Base-by-base conservation (phyloP, 2,329 filamentous ascomycete species). In the Neophaeococcomyces mojaviensis region DNA sequence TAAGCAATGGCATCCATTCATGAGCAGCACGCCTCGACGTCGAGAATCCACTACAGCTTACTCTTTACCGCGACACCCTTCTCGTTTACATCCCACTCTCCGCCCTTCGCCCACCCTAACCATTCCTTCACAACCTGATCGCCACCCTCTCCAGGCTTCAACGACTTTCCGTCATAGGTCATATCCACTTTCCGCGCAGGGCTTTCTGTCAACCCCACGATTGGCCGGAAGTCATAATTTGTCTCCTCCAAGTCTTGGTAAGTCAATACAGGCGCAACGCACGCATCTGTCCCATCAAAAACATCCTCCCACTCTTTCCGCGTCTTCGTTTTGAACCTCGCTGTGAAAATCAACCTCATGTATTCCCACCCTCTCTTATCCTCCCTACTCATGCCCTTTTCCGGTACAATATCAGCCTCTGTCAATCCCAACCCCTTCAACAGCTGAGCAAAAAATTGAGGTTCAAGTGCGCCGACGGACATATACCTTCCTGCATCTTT, bases 271-370 rank as follows among this genome's bases (percentile, higher is more conserved):
- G 90, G 90, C n/a, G 86, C 88, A 52, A 84, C 88, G 64, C 90
- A 97, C 1, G 90, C 90, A 67, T 97, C 90, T 0, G 86, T 92
- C 9, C 85, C 86, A 61, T 94, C 86, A 61, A 96, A 97, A 4
- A 94, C 70, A 3, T 50, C 61, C 65, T 95, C 90, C 90, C 90
- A 97, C 62, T 94, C 83, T 0, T 65, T 61, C 28, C 89, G 74
- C 3, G 83, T 84, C 67, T 81, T 87, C 36, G 69, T 64, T 61
- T 73, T 78, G 64, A 97, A 96, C 0, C 69, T 71, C 3, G 61
- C 61, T 2, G 73, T 74, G 54, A 94, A 83, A 2, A 79, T 61
- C 1, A 65, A 59, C 41, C 74, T 73, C 56, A 96, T 71, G 38
- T 71, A 75, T 0, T 78, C 76, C 89, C 88, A 96, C 18, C 73